These are phyloP conservation scores for Epichloe scottii DNA, from an alignment of 2,329 filamentous ascomycete genomes.

Conservation along the genomic window DNA sequence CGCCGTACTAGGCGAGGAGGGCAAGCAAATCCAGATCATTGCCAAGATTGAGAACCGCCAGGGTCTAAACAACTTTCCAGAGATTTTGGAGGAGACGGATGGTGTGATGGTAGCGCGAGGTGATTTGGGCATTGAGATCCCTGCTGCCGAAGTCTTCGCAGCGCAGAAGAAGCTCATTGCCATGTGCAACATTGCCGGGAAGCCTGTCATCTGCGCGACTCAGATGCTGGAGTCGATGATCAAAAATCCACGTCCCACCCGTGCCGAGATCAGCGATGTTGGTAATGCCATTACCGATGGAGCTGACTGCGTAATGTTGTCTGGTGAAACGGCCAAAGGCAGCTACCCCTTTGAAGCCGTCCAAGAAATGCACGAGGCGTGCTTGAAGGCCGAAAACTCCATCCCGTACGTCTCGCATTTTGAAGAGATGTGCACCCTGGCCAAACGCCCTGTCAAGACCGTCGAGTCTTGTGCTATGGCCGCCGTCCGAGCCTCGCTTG, in stretches of 20 bases:
- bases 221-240: constrained; percentile 99
- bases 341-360: constrained; percentile 87
- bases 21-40: constrained; percentile 97
- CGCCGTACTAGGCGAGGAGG: constrained; percentile 76
- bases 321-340: constrained; percentile 97
- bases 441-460: constrained; percentile 71
- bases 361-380: constrained; percentile 96
- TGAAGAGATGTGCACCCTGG: constrained; percentile 80
- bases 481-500: constrained; percentile 86
- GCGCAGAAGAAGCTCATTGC: constrained; percentile 99
- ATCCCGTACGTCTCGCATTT: constrained; percentile 96
- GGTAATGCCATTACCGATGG: constrained; percentile 97
- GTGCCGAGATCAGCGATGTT: constrained; percentile 96
- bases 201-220: constrained; percentile 96
- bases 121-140: constrained; percentile 92
- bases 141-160: constrained; percentile 94
- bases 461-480: constrained; percentile 95
- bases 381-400: constrained; percentile 89
- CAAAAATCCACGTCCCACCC: constrained; percentile 96
- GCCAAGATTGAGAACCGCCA: constrained; percentile 99
- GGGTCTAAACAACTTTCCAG: constrained; percentile 98
- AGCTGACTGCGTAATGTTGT: constrained; percentile 99
- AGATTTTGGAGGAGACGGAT: constrained; percentile 91
- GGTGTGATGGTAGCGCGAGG: constrained; percentile 99
- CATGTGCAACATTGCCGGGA: constrained; percentile 98